A percentile compares a stretch with the other conserved stretches of the same genome.
Conservation (phyloP, 805 yeast genomes). For the Kazachstania taianensis region DNA sequence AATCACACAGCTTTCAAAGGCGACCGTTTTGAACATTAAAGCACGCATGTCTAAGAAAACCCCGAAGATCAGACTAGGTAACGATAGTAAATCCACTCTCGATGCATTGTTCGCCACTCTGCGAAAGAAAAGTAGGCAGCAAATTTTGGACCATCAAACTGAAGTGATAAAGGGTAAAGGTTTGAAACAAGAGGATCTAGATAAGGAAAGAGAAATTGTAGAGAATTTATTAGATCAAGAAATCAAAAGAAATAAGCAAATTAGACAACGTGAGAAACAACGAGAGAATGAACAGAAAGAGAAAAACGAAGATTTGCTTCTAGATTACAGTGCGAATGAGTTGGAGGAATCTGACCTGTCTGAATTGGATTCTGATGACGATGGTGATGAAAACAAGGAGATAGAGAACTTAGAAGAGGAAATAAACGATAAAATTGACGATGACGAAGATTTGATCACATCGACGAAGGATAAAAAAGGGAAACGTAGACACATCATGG, state of each 20-base stretch:
- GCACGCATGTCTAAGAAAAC: slow-evolving; percentile 27
- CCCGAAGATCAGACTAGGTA: background rate
- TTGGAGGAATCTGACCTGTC: slow-evolving; percentile 10
- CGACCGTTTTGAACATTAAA: slow-evolving; percentile 28
- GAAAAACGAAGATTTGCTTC: slow-evolving; percentile 8
- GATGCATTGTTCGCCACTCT: slow-evolving; percentile 30
- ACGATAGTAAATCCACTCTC: slow-evolving; percentile 13
- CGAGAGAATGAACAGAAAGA: slow-evolving; percentile 24
- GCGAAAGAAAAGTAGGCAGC: slow-evolving; percentile 37
- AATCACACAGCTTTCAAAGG: slow-evolving; percentile 23
- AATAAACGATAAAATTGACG: slow-evolving; percentile 19
- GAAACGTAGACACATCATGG: slow-evolving; percentile 4
- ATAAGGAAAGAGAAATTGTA: slow-evolving; percentile 31
- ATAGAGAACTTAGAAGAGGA: slow-evolving; percentile 14
- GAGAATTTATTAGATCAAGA: slow-evolving; percentile 37
- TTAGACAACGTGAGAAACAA: slow-evolving; percentile 35
- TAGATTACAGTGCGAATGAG: slow-evolving; percentile 18
- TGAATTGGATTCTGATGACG: slow-evolving; percentile 6
- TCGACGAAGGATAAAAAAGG: slow-evolving; percentile 2
- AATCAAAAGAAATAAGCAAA: slow-evolving; percentile 37
- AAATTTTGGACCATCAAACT: slow-evolving; percentile 40
- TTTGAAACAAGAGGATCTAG: slow-evolving; percentile 30
- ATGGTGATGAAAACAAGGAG: slow-evolving; percentile 5
- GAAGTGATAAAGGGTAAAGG: slow-evolving; percentile 38
- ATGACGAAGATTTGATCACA: slow-evolving; percentile 17